These are phyloP conservation scores for Amylostereum areolatum DNA, from an alignment of 1,284 basidiomycete species.

Conservation along the genomic window DNA sequence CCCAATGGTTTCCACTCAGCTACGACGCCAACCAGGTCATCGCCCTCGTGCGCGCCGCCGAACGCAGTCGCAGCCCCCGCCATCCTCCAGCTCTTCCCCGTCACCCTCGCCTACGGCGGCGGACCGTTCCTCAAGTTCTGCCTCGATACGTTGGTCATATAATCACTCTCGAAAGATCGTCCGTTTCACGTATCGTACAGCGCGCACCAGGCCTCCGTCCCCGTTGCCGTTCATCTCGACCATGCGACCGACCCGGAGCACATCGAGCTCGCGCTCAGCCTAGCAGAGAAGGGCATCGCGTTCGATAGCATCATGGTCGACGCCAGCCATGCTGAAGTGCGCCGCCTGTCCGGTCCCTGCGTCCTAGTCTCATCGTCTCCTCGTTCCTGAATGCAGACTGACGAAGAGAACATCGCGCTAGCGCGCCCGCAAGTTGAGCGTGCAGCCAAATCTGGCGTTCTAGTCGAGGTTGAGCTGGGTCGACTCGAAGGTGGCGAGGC, in stretches of 20 bases:
- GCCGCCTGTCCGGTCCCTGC: background rate
- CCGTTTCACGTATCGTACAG: slow-evolving; percentile 11
- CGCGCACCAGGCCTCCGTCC: slow-evolving; percentile 40
- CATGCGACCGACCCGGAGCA: slow-evolving; percentile 44
- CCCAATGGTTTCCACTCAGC: slow-evolving; percentile 16
- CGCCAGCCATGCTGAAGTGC: slow-evolving; percentile 41
- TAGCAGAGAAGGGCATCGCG: slow-evolving; percentile 40
- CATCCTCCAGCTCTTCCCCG: slow-evolving; percentile 40
- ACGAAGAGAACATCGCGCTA: slow-evolving; percentile 43
- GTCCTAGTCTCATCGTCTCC: background rate
- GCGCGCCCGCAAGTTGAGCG: slow-evolving; percentile 41
- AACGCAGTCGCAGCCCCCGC: slow-evolving; percentile 39
- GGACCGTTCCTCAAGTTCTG: slow-evolving; percentile 43
- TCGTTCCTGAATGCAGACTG: slow-evolving; percentile 24
- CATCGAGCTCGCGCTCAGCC: slow-evolving; percentile 37
- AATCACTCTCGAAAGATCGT: background rate
- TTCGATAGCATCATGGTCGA: slow-evolving; percentile 51
- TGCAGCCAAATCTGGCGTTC: slow-evolving; percentile 33
- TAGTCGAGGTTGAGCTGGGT: slow-evolving; percentile 44
- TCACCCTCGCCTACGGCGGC: slow-evolving; percentile 40
- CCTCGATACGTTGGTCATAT: slow-evolving; percentile 30
- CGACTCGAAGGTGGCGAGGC: slow-evolving; percentile 48
- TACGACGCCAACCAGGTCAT: slow-evolving; percentile 42
- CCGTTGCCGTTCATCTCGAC: slow-evolving; percentile 43
- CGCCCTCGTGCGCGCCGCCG: slow-evolving; percentile 40